Conservation (phyloP, 805 yeast species). For the Suhomyces faveliae region DNA sequence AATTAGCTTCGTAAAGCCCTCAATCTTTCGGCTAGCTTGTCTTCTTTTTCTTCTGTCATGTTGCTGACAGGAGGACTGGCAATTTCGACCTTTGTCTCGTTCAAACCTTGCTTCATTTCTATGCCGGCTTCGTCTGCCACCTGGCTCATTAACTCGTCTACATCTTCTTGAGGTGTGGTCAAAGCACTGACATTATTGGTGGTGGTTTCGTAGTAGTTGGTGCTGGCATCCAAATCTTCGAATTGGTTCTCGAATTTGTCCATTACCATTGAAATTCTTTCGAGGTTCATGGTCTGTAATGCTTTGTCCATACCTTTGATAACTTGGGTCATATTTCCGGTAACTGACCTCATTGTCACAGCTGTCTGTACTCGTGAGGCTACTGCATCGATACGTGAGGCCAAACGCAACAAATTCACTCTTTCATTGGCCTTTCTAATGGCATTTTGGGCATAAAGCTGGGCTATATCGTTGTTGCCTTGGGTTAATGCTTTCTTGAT, state of each 20-base stretch:
- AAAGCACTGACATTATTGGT: constrained; percentile 86
- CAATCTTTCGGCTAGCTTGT: constrained; percentile 79
- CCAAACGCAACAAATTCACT: constrained; percentile 72
- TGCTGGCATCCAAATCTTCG: constrained; percentile 91
- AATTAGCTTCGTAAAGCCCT: constrained; percentile 72
- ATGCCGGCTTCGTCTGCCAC: constrained; percentile 98
- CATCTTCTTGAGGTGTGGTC: constrained; percentile 92
- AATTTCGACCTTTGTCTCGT: constrained; percentile 56
- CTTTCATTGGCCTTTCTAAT: constrained; percentile 88
- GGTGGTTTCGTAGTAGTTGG: constrained; percentile 89
- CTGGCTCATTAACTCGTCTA: constrained; percentile 82
- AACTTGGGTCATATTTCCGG: constrained; percentile 90
- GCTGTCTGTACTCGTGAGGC: constrained; percentile 97
- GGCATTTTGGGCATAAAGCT: constrained; percentile 92
- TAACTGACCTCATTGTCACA: constrained; percentile 93
- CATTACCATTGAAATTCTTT: constrained; percentile 90
- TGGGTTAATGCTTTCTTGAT: constrained; percentile 83
- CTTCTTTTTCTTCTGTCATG: constrained; percentile 74
- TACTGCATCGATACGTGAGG: constrained; percentile 92
- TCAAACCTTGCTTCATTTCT: constrained; percentile 82
- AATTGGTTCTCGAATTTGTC: constrained; percentile 95
- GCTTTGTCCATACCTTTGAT: constrained; percentile 97
- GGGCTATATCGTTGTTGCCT: constrained; percentile 90
- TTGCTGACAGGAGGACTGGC: constrained; percentile 36
- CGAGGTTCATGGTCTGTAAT: constrained; percentile 91